phyloP scores from a whole-genome alignment of 305 asterid species.

The Fraxinus greggii region DNA sequence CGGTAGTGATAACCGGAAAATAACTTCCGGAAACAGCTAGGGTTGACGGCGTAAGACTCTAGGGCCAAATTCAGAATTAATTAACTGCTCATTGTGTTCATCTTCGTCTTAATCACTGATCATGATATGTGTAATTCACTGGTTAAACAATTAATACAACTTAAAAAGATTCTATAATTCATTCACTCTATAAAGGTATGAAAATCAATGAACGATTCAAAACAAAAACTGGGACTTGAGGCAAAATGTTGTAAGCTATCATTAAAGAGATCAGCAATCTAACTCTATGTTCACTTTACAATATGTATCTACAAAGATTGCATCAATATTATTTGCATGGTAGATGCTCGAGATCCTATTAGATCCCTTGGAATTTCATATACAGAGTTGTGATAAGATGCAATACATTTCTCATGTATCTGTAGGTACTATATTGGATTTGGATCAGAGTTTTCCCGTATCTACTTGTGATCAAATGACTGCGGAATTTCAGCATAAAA shows the following conservation, averaged over 20 bases:
- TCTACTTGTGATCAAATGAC: not conserved
- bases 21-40: not conserved
- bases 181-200: not conserved
- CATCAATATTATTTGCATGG: not conserved
- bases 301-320: not conserved
- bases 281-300: not conserved
- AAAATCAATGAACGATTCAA: not conserved
- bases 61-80: not conserved
- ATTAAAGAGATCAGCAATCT: not conserved
- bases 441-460: not conserved
- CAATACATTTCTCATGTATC: not conserved
- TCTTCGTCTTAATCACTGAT: not conserved
- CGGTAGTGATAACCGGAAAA: not conserved
- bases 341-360: not conserved
- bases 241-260: not conserved
- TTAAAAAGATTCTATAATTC: not conserved
- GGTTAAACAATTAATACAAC: not conserved
- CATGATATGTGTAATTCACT: not conserved
- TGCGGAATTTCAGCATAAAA: not conserved
- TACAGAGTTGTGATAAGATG: not conserved
- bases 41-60: not conserved
- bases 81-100: not conserved
- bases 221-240: not conserved
- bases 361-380: not conserved
- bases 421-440: not conserved